These are phyloP conservation scores for Leishmania mexicana DNA, from an alignment of 208 protist genomes.

Conservation along the genomic window DNA sequence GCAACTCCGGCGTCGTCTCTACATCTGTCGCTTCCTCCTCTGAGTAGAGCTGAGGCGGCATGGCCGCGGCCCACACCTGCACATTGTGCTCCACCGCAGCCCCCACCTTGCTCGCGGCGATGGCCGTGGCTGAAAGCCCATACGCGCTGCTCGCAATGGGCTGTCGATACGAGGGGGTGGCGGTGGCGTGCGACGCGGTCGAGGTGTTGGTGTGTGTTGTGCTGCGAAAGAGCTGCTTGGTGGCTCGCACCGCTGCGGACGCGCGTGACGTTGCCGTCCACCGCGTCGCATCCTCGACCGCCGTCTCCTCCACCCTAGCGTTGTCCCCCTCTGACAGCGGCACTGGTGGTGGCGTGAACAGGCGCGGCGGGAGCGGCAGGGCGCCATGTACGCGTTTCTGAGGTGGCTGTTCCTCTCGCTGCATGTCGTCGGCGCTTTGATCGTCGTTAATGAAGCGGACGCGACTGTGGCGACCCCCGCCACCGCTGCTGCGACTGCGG, in stretches of 20 bases:
- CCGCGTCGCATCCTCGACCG: constrained; percentile 34
- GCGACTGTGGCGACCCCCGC: constrained; percentile 29
- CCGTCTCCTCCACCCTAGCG: neutral
- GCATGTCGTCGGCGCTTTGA: neutral
- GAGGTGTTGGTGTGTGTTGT: constrained; percentile 25
- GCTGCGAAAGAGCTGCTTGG: constrained; percentile 72
- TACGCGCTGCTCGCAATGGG: constrained; percentile 65
- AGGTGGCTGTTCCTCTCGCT: neutral
- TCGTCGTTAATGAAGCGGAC: constrained; percentile 38
- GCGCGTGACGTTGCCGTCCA: constrained; percentile 33
- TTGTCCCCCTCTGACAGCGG: constrained; percentile 12
- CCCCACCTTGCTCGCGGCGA: constrained; percentile 47
- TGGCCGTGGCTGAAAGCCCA: constrained; percentile 41
- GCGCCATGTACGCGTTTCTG: constrained; percentile 9
- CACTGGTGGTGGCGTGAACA: constrained; percentile 27
- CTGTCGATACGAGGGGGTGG: constrained; percentile 41
- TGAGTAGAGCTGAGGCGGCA: constrained; percentile 9
- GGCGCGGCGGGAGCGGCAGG: constrained; percentile 16
- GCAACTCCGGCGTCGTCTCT: constrained; percentile 41
- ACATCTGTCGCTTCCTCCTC: neutral
- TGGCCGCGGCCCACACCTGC: constrained; percentile 11
- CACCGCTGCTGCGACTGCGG: constrained; percentile 31
- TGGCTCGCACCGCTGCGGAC: constrained; percentile 60
- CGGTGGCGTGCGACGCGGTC: constrained; percentile 35
- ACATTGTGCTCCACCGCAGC: constrained; percentile 54